Conservation (phyloP, 441 rosid genomes). For the Lagerstroemia fauriei region DNA sequence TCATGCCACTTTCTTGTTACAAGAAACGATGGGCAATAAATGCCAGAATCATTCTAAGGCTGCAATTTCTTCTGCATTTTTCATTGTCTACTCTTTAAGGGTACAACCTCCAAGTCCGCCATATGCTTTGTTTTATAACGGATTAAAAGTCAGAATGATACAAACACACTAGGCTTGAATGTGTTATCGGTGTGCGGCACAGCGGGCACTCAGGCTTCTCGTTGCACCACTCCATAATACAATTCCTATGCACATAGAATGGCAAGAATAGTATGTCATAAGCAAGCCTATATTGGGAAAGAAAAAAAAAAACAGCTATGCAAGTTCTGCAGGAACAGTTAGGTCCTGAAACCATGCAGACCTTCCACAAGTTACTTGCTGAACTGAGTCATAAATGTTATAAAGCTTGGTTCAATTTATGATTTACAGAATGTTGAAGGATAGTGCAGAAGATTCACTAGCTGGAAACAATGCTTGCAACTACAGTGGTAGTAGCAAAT, state of each 20-base stretch:
- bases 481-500: neutral
- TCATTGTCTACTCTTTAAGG: too few species aligned
- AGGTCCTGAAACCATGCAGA: neutral
- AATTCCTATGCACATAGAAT: slow-evolving; percentile 46
- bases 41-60: too few species aligned
- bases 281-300: neutral
- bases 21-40: too few species aligned
- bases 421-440: neutral
- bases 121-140: neutral
- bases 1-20: too few species aligned
- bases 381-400: neutral
- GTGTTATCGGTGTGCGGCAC: slow-evolving; percentile 78
- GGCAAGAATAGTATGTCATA: too few species aligned
- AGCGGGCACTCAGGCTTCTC: slow-evolving; percentile 96
- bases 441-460: neutral
- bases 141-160: slow-evolving; percentile 78
- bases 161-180: slow-evolving; percentile 77
- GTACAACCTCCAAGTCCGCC: neutral
- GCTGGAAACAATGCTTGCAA: neutral
- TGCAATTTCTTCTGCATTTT: too few species aligned
- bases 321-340: neutral
- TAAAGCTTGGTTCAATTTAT: neutral
- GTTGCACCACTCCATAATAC: slow-evolving; percentile 96
- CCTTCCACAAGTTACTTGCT: neutral
- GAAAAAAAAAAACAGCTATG: neutral